Conservation (phyloP, 352 stramenopile genomes). For the Pseudoperonospora humuli region DNA sequence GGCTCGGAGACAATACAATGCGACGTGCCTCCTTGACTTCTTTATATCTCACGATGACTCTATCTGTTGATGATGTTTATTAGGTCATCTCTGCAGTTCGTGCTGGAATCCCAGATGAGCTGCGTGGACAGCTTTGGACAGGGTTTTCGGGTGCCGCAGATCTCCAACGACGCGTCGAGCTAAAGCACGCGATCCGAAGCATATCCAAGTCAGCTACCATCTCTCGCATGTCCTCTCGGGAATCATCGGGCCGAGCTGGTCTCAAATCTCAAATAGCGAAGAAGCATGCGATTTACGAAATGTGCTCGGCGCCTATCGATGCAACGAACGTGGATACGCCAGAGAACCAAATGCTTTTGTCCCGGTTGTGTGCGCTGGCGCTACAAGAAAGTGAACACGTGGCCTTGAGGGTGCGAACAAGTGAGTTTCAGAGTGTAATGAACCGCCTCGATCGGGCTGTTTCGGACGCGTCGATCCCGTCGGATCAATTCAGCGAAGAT, state of each 20-base stretch:
- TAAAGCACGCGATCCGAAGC: conserved; percentile 46
- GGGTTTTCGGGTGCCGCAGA: conserved; percentile 59
- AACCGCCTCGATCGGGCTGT: conserved; percentile 20
- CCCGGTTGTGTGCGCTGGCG: conserved; percentile 43
- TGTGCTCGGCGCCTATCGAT: conserved; percentile 39
- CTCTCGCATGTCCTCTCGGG: conserved; percentile 21
- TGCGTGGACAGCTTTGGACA: conserved; percentile 67
- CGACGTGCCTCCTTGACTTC: not conserved
- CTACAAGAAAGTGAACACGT: conserved; percentile 35
- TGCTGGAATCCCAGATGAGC: conserved; percentile 66
- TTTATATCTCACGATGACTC: not conserved
- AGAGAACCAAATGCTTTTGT: conserved; percentile 61
- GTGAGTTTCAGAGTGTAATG: conserved; percentile 23
- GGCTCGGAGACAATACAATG: not conserved
- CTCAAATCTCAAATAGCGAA: conserved; percentile 12
- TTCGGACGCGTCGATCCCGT: conserved; percentile 36
- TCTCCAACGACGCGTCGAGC: conserved; percentile 49
- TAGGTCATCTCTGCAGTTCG: conserved; percentile 71
- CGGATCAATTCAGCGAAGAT: conserved; percentile 36
- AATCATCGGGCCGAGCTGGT: conserved; percentile 8
- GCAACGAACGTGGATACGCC: conserved; percentile 28
- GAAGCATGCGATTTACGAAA: conserved; percentile 40
- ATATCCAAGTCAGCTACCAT: conserved; percentile 36
- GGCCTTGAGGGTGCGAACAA: conserved; percentile 16
- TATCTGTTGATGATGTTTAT: not conserved